Evolutionary conservation across 2,329 filamentous ascomycete genomes (phyloP), one percentile per base, ranked within the genome.

Genomic region (Myriosclerotinia scirpicola): DNA sequence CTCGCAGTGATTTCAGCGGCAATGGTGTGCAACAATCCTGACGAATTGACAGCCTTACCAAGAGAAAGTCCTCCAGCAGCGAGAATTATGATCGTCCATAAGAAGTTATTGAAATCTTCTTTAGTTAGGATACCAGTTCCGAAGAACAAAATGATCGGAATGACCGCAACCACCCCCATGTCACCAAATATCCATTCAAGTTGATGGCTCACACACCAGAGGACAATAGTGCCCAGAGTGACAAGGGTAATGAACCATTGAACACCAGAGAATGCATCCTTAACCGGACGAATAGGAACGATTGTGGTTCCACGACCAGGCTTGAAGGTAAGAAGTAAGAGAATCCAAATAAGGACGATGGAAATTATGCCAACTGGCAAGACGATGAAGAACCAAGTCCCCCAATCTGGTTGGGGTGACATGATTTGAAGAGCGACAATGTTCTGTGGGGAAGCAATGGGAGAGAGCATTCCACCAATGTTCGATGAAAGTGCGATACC

Each of bases 101-200:
- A 90, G 79, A 99, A 99, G 79, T 99, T 99, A 82, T 99, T 99
- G 77, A 99, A 99, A 80, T 99, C 95, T 79, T 98, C 95, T 80
- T 98, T 99, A 59, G 93, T 98, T 42, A 99, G 83, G 71, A 98
- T 94, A 14, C 95, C 95, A 2, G 93, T 93, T 65, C 95, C 95
- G 74, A 99, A 99, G 84, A 99, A 99, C 53, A 97, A 83, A 3
- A 96, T 90, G 62, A 99, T 90, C 7, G 95, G 95, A 68, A 99
- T 92, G 76, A 99, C 96, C 67, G 95, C 96, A 53, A 99, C 91
- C 64, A 99, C 93, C 64, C 95, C 95, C 95, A 99, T 99, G 76
- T 99, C 94, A 65, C 95, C 95, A 75, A 99, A 97, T 0, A 94
- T 80, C 69, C 84, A 80, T 75, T 98, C 92, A 9, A 99, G 85